A percentile compares a stretch with the other conserved stretches of the same genome.
phyloP scores from a whole-genome alignment of 2,329 filamentous ascomycete species.

The Aspergillus sp. region DNA sequence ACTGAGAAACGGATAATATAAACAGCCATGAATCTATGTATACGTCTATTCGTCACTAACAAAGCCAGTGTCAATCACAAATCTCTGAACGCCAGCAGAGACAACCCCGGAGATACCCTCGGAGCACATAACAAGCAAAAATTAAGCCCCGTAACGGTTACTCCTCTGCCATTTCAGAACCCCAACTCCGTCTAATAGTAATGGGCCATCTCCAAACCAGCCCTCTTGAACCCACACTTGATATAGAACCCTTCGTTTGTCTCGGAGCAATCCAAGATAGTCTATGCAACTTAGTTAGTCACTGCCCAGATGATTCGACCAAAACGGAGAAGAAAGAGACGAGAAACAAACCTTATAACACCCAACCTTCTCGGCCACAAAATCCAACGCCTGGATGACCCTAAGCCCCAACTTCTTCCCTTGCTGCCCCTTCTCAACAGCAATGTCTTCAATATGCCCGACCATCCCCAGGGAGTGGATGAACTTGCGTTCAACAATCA shows the following conservation, averaged over 20 bases:
- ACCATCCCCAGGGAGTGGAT: slow-evolving; percentile 57
- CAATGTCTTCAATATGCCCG: slow-evolving; percentile 97
- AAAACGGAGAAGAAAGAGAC: not conserved
- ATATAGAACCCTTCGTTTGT: slow-evolving; percentile 96
- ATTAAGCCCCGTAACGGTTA: not conserved
- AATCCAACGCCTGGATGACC: slow-evolving; percentile 91
- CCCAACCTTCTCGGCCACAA: slow-evolving; percentile 79
- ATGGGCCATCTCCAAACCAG: slow-evolving; percentile 94
- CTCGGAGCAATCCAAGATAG: slow-evolving; percentile 93
- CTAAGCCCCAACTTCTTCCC: slow-evolving; percentile 93
- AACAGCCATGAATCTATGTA: slow-evolving; percentile 5
- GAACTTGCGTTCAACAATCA: slow-evolving; percentile 87
- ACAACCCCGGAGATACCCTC: not conserved
- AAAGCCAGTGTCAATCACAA: not conserved
- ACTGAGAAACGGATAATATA: not conserved
- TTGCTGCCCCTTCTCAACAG: slow-evolving; percentile 90
- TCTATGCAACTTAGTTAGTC: slow-evolving; percentile 50
- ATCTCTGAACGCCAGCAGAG: slow-evolving; percentile 4
- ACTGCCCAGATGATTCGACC: not conserved
- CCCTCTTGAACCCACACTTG: slow-evolving; percentile 93
- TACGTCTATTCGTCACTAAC: slow-evolving; percentile 2
- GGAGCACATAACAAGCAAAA: not conserved
- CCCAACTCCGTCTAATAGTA: slow-evolving; percentile 61
- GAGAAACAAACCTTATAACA: slow-evolving; percentile 73
- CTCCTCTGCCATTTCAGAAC: not conserved